A percentile compares a stretch with the other conserved stretches of the same genome.
Conservation (phyloP, 768 basidiomycete species). For the Hebeloma cylindrosporum region DNA sequence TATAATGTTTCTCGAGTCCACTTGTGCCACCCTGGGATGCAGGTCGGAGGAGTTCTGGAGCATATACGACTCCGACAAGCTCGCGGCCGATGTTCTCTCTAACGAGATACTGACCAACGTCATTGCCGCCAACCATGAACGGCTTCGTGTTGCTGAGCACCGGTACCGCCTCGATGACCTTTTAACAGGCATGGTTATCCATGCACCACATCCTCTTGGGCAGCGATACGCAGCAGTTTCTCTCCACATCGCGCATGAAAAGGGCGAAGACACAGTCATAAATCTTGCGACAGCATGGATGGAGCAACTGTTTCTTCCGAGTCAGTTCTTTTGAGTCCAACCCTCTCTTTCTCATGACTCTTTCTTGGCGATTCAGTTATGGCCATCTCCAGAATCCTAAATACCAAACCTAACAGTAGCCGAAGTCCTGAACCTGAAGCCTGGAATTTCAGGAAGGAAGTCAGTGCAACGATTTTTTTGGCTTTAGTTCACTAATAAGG, state of each 20-base stretch:
- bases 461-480: not conserved
- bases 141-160: not conserved
- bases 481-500: not conserved
- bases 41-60: not conserved
- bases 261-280: conserved; percentile 14
- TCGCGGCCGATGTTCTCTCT: not conserved
- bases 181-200: conserved; percentile 18
- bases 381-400: no score
- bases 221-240: conserved; percentile 21
- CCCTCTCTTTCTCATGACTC: no score
- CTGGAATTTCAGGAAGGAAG: no score
- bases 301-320: conserved; percentile 17
- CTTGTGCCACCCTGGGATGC: not conserved
- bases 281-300: conserved; percentile 21
- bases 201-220: conserved; percentile 16
- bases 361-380: no score
- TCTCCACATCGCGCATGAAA: conserved; percentile 19
- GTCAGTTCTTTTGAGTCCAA: conserved; percentile 10
- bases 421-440: no score
- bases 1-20: no score
- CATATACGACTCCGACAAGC: not conserved
- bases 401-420: no score
- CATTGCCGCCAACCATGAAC: not conserved
- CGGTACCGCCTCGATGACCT: conserved; percentile 16
- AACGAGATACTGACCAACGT: no score